Percentiles rank a stretch among this genome's conserved stretches.
Evolutionary conservation across 805 yeast species (phyloP).

Genomic region (Candida oleophila): DNA sequence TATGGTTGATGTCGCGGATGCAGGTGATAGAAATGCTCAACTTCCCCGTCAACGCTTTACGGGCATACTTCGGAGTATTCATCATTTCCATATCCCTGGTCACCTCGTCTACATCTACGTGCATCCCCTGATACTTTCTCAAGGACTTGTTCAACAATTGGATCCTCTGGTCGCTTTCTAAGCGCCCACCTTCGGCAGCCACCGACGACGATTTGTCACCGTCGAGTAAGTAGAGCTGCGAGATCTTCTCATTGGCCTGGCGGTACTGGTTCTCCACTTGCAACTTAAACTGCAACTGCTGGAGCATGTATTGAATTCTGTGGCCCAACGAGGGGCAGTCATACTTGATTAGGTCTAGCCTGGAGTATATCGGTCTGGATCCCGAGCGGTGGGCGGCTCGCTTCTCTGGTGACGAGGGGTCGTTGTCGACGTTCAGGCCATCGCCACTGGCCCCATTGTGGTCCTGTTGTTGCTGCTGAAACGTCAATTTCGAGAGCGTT

Average conservation of each 20-base stretch:
- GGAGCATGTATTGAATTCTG: constrained; percentile 91
- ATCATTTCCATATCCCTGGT: constrained; percentile 64
- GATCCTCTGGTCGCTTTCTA: constrained; percentile 83
- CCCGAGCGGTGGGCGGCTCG: constrained; percentile 7
- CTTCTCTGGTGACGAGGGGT: constrained; percentile 9
- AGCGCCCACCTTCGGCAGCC: constrained; percentile 85
- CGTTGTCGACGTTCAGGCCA: background rate
- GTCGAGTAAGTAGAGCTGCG: constrained; percentile 81
- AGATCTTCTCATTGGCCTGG: constrained; percentile 88
- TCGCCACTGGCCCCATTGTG: constrained; percentile 5
- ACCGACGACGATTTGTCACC: constrained; percentile 84
- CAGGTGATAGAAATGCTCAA: constrained; percentile 72
- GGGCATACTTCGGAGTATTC: constrained; percentile 69
- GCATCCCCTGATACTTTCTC: constrained; percentile 87
- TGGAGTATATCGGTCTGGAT: constrained; percentile 51
- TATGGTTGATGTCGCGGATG: constrained; percentile 88
- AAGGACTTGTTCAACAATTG: constrained; percentile 79
- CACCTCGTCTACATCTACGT: constrained; percentile 67
- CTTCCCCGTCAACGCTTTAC: constrained; percentile 82
- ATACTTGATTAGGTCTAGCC: constrained; percentile 81
- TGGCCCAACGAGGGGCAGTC: constrained; percentile 95
- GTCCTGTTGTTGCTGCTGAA: constrained; percentile 23
- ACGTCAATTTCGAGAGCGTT: constrained; percentile 60
- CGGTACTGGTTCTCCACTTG: constrained; percentile 93
- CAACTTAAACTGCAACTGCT: constrained; percentile 88